These are phyloP conservation scores for Chaetomiaceae sp. DNA, from an alignment of 2,329 filamentous ascomycete genomes.

Conservation along the genomic window DNA sequence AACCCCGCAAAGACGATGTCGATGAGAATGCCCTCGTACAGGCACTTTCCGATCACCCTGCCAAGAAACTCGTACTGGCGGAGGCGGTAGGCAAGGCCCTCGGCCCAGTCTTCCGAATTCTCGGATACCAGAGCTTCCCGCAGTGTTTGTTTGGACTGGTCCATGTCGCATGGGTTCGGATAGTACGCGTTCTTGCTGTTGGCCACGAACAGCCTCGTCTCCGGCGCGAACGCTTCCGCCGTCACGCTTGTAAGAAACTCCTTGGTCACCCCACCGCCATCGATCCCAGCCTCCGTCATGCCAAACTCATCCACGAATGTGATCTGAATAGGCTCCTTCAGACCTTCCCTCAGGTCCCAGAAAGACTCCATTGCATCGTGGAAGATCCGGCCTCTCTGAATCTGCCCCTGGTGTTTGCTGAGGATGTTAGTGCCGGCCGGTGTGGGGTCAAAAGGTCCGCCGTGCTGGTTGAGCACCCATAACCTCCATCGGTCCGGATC, in stretches of 20 bases:
- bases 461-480: constrained; percentile 42
- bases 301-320: constrained; percentile 92
- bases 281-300: constrained; percentile 83
- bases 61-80: constrained; percentile 85
- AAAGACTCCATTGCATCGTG: constrained; percentile 81
- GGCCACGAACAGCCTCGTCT: constrained; percentile 65
- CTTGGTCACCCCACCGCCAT: constrained; percentile 94
- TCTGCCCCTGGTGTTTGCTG: constrained; percentile 66
- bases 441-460: constrained; percentile 21
- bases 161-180: constrained; percentile 73
- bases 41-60: constrained; percentile 87
- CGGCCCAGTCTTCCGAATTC: constrained; percentile 49
- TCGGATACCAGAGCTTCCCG: constrained; percentile 46
- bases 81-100: constrained; percentile 54
- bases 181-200: constrained; percentile 85
- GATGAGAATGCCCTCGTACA: constrained; percentile 94
- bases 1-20: constrained; percentile 92
- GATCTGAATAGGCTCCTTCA: constrained; percentile 96
- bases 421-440: constrained; percentile 34
- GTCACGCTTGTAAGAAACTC: constrained; percentile 91
- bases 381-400: constrained; percentile 73
- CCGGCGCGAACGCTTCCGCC: constrained; percentile 67
- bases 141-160: constrained; percentile 58
- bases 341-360: constrained; percentile 68
- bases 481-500: constrained; percentile 73